phyloP scores from a whole-genome alignment of 352 stramenopile species.

The Peronospora belbahrii region DNA sequence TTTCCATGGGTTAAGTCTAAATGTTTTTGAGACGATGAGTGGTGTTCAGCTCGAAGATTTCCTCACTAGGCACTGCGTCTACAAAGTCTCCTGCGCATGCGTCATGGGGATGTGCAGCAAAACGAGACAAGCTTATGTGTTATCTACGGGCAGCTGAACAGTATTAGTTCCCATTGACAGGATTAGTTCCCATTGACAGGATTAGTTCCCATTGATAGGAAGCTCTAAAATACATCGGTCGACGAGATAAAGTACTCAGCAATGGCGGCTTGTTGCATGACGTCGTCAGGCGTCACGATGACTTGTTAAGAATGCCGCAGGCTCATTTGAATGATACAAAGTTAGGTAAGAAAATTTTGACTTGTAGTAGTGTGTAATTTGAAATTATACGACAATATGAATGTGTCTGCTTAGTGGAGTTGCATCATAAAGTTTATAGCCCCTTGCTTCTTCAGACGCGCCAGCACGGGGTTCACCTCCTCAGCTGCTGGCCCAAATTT shows the following conservation, averaged over 20 bases:
- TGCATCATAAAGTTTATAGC: slow-evolving; percentile 82
- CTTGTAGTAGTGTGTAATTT: no score
- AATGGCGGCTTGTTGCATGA: slow-evolving; percentile 42
- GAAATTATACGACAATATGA: slow-evolving; percentile 14
- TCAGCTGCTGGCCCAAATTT: slow-evolving; percentile 19
- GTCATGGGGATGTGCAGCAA: slow-evolving; percentile 36
- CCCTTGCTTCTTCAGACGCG: slow-evolving; percentile 69
- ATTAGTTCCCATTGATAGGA: no score
- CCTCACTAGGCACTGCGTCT: slow-evolving; percentile 24
- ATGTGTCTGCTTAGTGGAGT: slow-evolving; percentile 24
- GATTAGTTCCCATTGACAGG: no score
- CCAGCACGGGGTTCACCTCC: slow-evolving; percentile 63
- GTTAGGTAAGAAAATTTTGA: no score
- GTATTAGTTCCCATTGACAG: no score
- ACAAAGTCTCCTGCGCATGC: slow-evolving; percentile 10
- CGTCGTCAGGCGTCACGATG: slow-evolving; percentile 46
- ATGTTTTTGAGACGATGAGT: slow-evolving; percentile 38
- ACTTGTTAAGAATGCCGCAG: no score
- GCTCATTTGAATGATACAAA: no score
- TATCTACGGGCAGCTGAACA: no score
- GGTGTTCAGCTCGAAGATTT: slow-evolving; percentile 36
- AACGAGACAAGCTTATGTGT: slow-evolving; percentile 41
- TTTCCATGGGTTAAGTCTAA: background rate
- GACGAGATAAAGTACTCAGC: slow-evolving; percentile 5
- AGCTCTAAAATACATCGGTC: no score